phyloP scores from a whole-genome alignment of 2,329 filamentous ascomycete genomes.

The Aspergillus uvarum region DNA sequence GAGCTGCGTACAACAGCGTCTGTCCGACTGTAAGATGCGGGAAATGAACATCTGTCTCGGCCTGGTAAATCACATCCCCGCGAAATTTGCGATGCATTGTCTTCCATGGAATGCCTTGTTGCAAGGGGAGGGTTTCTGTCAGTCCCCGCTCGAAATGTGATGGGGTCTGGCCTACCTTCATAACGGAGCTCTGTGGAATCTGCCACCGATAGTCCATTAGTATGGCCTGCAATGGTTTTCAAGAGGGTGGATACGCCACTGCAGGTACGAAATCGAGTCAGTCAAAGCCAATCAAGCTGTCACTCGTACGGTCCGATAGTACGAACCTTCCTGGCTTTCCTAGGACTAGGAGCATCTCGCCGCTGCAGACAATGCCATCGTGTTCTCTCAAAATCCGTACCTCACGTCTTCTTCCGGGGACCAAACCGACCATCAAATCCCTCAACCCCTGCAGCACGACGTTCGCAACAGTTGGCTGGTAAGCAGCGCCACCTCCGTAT shows the following conservation, averaged over 20 bases:
- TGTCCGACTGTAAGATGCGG: slow-evolving; percentile 64
- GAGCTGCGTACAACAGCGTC: slow-evolving; percentile 64
- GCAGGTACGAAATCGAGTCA: no score
- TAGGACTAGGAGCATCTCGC: slow-evolving; percentile 52
- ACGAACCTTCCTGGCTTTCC: slow-evolving; percentile 36
- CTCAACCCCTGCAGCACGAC: neutral
- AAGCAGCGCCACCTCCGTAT: slow-evolving; percentile 37
- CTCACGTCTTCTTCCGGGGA: neutral
- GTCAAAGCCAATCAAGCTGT: no score
- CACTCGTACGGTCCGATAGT: no score
- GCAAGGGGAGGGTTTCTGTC: slow-evolving; percentile 25
- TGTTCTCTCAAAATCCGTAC: slow-evolving; percentile 59
- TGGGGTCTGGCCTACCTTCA: slow-evolving; percentile 45
- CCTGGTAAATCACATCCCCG: slow-evolving; percentile 78
- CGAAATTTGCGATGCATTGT: slow-evolving; percentile 6
- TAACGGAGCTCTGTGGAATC: slow-evolving; percentile 72
- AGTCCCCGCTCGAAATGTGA: neutral
- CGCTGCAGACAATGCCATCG: slow-evolving; percentile 54
- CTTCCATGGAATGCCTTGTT: neutral
- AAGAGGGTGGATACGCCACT: slow-evolving; percentile 69
- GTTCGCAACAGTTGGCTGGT: slow-evolving; percentile 24
- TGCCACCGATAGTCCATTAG: slow-evolving; percentile 70
- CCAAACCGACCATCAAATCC: neutral
- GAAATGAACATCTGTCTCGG: slow-evolving; percentile 61
- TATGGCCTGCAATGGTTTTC: slow-evolving; percentile 77